Evolutionary conservation across 805 yeast species (phyloP), one percentile per base, ranked within the genome.

Genomic region (Suhomyces tanzawaensis): DNA sequence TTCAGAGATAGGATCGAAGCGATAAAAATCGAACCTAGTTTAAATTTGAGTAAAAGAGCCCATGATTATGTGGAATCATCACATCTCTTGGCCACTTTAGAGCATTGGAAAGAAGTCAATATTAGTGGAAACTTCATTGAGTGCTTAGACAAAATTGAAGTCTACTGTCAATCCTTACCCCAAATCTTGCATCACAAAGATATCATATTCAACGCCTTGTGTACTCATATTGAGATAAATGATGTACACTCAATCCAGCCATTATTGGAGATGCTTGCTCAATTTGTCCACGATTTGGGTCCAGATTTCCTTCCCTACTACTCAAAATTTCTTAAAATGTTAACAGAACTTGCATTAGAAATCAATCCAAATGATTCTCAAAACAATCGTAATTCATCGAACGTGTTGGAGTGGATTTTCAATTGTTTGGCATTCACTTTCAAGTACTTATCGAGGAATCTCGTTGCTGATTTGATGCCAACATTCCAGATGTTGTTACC

Each of bases 221-320:
- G 62, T 19, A 46, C 46, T 7, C 72, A 74, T 40, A 72, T 84
- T 26, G 51, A 58, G 13, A 62, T 67, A 25, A 77, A 81, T 44
- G 95, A 93, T 55, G 71, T 72, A 16, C 66, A 82, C 40, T 79
- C 96, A 1, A 63, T 85, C 31, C 93, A 89, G 57, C 91, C 98
- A 3, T 55, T 87, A 19, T 60, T 88, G 35, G 99, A 93, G 55
- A 56, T 66, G 37, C 58, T 89, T 17, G 77, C 95, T 0, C 95
- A 89, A 53, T 83, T 93, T 50, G 81, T 89, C 28, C 96, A 87
- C 51, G 99, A 91, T 65, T 65, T 91, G 45, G 97, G 96, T 7
- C 82, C 91, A 2, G 98, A 91, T 49, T 93, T 90, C 53, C 74
- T 88, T 68, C 77, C 76, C 7, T 88, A 67, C 52, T 89, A 87